Evolutionary conservation across 2,329 filamentous ascomycete genomes (phyloP), one percentile per base, ranked within the genome.

Genomic region (Talaromyces pinophilus): DNA sequence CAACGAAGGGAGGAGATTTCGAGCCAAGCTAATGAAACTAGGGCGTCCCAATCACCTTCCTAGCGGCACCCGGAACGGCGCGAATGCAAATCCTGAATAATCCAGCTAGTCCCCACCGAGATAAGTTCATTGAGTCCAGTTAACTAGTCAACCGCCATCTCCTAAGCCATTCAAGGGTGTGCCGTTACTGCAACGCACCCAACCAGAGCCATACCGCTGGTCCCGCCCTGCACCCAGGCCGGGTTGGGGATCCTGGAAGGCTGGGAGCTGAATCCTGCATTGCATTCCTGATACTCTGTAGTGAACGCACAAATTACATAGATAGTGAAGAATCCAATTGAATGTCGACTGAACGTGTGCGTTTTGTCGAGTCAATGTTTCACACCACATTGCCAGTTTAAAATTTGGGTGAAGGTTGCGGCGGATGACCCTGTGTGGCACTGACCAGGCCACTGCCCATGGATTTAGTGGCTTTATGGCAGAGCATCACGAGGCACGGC

Each of bases 51-150:
- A 59, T 64, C 62, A 64, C 52, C 62, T 64, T 46, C 33, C 38
- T 59, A 46, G 52, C 54, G 62, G 52, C 28, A 19, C 40, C 62
- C 62, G 62, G 62, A 64, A 64, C 62, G 62, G 62, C 52, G 50
- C 62, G 62, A 57, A 63, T 57, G 62, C 52, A 64, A 64, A 64
- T 64, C 62, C 52, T 64, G 62, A 59, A 57, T 64, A 57, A 48
- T 19, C 44, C 25, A 44, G 35, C 62, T 64, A 64, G 40, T 48
- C 38, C 50, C 35, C n/a, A 46, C 38, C 38, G 33, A 33, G 61
- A 38, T 19, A 44, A 13, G 28, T 15, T 46, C 33, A 35, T 35
- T 35, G 11, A 35, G 33, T 35, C 33, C 15, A 22, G 17, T 2
- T 40, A 19, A 19, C 19, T 19, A 40, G 35, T 40, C 55, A 59